Evolutionary conservation across 192 early-diverging fungal species (phyloP).

Genomic region (Paraglomus brasilianum): DNA sequence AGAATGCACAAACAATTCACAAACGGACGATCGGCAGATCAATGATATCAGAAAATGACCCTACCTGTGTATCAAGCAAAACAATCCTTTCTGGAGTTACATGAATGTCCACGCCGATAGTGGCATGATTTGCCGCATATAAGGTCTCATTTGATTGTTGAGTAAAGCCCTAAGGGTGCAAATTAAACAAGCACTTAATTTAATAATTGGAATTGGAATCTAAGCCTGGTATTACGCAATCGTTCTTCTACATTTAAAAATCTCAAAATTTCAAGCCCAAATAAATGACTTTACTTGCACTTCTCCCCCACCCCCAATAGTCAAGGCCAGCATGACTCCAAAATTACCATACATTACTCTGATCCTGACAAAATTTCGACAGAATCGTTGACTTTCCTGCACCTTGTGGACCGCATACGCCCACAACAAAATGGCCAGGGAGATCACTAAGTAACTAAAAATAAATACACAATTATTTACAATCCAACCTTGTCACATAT

Average conservation of each 20-base stretch:
- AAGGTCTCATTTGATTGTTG: slow-evolving; percentile 35
- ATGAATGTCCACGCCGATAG: slow-evolving; percentile 59
- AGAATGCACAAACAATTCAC: too few species aligned
- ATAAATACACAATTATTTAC: not conserved
- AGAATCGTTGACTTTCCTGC: slow-evolving; percentile 62
- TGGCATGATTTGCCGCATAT: slow-evolving; percentile 40
- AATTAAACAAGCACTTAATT: not conserved
- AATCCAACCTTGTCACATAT: too few species aligned
- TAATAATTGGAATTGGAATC: not conserved
- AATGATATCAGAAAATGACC: too few species aligned
- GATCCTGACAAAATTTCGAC: slow-evolving; percentile 46
- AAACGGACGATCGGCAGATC: too few species aligned
- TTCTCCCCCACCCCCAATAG: too few species aligned
- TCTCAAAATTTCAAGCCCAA: too few species aligned
- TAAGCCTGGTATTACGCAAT: not conserved
- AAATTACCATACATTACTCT: slow-evolving; percentile 30
- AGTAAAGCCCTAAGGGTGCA: slow-evolving; percentile 31
- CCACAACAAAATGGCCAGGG: slow-evolving; percentile 65
- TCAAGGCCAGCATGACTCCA: too few species aligned
- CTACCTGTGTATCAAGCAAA: slow-evolving; percentile 49
- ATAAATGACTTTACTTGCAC: too few species aligned
- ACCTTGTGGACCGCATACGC: slow-evolving; percentile 59
- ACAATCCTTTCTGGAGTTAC: slow-evolving; percentile 57
- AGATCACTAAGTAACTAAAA: slow-evolving; percentile 45
- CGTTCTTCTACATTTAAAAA: too few species aligned